These are phyloP conservation scores for Populus deltoides DNA, from an alignment of 345 rosid genomes.

Conservation along the genomic window DNA sequence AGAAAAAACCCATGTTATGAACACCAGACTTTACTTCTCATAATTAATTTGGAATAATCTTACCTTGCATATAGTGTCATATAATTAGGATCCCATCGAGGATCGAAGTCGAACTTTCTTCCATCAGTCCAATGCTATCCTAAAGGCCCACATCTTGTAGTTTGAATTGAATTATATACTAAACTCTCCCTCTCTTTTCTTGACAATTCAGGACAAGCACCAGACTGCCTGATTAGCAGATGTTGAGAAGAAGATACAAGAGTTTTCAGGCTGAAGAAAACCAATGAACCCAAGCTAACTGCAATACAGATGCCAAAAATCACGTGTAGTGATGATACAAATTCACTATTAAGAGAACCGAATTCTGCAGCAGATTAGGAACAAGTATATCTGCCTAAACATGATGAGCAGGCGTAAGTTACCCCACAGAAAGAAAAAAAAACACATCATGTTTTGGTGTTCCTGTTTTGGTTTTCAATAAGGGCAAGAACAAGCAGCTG, in stretches of 20 bases:
- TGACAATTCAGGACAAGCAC: too few relatives aligned
- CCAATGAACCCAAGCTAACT: too few relatives aligned
- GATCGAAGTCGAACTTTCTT: not conserved
- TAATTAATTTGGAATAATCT: not conserved
- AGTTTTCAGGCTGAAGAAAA: too few relatives aligned
- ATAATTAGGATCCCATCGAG: not conserved
- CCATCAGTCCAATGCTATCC: not conserved
- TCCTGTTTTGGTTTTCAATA: too few relatives aligned
- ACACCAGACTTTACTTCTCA: not conserved
- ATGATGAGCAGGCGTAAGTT: not conserved
- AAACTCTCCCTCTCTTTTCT: too few relatives aligned
- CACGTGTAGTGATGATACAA: not conserved
- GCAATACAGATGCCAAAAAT: too few relatives aligned
- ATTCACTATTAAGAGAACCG: not conserved
- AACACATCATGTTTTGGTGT: too few relatives aligned
- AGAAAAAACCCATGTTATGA: not conserved
- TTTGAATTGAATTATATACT: not conserved
- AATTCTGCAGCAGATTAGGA: not conserved
- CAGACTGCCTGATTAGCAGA: too few relatives aligned
- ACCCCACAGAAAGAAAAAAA: too few relatives aligned
- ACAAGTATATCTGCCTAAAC: not conserved
- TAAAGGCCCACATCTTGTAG: not conserved
- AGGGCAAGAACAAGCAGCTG: too few relatives aligned
- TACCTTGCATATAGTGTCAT: not conserved
- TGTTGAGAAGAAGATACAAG: too few relatives aligned